Base-by-base conservation (phyloP, 2,329 filamentous ascomycete genomes). In the Trichoderma endophyticum region DNA sequence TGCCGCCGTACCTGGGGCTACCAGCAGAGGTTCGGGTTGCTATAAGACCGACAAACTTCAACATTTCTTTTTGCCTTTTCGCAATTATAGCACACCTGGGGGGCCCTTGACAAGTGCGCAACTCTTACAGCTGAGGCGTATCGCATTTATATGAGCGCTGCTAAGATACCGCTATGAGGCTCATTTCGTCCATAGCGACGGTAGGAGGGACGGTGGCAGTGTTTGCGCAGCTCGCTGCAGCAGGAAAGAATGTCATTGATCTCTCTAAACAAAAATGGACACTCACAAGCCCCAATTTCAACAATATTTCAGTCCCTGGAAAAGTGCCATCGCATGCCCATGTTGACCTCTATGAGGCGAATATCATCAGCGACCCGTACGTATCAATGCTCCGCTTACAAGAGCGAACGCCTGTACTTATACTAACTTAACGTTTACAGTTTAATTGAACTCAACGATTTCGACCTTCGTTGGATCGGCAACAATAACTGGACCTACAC, bases 391-490 rank as follows among this genome's bases (percentile, higher is more conserved):
- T 28, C 9, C 18, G 3, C 5, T 18, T 32, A n/a, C 39, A 36
- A 18, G 21, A 21, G 21, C 6, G 4, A 39, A 21, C 18, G 6
- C n/a, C 5, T 34, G 18, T 60, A 3, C 24, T 6, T 26, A 21
- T 57, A 18, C 15, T 67, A 34, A 66, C 15, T 21, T 9, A 6
- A 24, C 2, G 18, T 4, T 15, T 18, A 39, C 21, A 67, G 64
- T n/a, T 39, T 67, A 32, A 67, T 57, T 32, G 64, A 57, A 24
- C 32, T 67, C 18, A 67, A 67, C 9, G 64, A 67, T 26, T 67
- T 67, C 14, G 18, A 67, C 51, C 64, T 67, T 24, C 64, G 64
- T 21, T 67, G 64, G 64, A 56, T 67, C 24, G 64, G 64, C 51
- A 18, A 39, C 7, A 67, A 28, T 39, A 67, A 67, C 15, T 67